These are phyloP conservation scores for Wickerhamiella hasegawae DNA, from an alignment of 805 yeast genomes.

Conservation along the genomic window DNA sequence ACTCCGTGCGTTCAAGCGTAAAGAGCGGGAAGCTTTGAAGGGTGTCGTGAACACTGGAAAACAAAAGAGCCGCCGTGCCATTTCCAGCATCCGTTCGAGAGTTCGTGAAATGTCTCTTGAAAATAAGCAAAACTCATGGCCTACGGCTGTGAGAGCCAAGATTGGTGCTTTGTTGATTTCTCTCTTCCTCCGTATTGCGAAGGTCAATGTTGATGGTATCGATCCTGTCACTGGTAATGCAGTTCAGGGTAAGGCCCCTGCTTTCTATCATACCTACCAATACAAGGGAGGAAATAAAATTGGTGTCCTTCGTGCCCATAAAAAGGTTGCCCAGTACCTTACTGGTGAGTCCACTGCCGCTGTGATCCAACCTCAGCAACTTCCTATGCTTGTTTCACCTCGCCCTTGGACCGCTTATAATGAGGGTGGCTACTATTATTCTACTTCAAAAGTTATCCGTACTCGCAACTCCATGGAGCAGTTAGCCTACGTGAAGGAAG, in stretches of 20 bases:
- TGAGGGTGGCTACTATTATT: constrained; percentile 69
- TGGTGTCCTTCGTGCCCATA: constrained; percentile 70
- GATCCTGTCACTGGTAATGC: constrained; percentile 63
- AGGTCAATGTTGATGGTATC: constrained; percentile 56
- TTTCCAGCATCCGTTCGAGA: not conserved
- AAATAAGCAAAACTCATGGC: constrained; percentile 30
- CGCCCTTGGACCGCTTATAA: constrained; percentile 70
- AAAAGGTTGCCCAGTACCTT: constrained; percentile 44
- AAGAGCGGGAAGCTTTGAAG: constrained; percentile 29
- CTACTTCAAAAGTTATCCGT: constrained; percentile 51
- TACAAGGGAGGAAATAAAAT: constrained; percentile 60
- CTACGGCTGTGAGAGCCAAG: constrained; percentile 41
- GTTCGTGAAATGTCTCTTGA: constrained; percentile 16
- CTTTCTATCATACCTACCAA: constrained; percentile 78
- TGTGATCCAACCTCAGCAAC: constrained; percentile 60
- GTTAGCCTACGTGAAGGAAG: constrained; percentile 71
- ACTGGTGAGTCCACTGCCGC: constrained; percentile 52
- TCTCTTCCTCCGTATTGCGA: constrained; percentile 64
- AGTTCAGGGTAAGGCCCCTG: constrained; percentile 70
- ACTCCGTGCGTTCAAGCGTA: constrained; percentile 6
- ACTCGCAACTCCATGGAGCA: constrained; percentile 81
- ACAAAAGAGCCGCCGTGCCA: constrained; percentile 12
- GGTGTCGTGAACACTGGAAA: constrained; percentile 22
- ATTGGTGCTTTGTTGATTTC: constrained; percentile 72
- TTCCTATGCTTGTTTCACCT: constrained; percentile 92